Percentiles rank a stretch among this genome's conserved stretches.
Evolutionary conservation across 2,329 filamentous ascomycete genomes (phyloP).

Genomic region (Epichloe gansuensis): DNA sequence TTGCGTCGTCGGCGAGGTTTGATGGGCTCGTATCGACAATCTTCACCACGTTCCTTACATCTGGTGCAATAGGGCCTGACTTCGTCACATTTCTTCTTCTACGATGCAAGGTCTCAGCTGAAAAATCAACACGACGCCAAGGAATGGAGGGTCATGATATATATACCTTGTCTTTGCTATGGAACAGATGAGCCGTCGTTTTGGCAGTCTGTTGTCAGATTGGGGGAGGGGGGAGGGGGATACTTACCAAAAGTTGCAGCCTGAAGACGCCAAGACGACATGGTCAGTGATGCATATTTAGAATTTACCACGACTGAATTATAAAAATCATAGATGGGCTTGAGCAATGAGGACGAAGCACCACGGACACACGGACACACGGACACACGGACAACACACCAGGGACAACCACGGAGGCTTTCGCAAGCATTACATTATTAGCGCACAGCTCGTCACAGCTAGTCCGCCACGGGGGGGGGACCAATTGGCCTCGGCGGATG

Average conservation of each 20-base stretch:
- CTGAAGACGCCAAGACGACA: conserved; percentile 17
- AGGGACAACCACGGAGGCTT: too few relatives aligned
- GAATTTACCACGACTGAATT: not conserved
- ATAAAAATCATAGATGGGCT: too few relatives aligned
- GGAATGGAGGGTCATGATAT: not conserved
- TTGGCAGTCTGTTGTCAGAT: not conserved
- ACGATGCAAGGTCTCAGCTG: not conserved
- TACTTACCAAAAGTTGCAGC: conserved; percentile 39
- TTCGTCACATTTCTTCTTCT: conserved; percentile 50
- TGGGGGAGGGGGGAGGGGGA: not conserved
- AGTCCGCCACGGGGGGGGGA: not conserved
- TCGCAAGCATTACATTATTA: not conserved
- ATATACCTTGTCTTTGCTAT: conserved; percentile 41
- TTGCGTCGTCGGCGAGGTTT: conserved; percentile 26
- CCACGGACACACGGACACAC: too few relatives aligned
- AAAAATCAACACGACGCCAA: not conserved
- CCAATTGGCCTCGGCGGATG: not conserved
- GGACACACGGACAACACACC: too few relatives aligned
- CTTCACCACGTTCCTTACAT: conserved; percentile 34
- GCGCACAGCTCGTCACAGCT: not conserved
- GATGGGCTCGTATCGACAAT: conserved; percentile 38
- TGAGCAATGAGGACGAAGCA: too few relatives aligned
- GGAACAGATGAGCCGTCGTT: conserved; percentile 5
- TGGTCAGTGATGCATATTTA: conserved; percentile 4
- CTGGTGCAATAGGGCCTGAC: conserved; percentile 36